Evolutionary conservation across 148 eudicot genomes (phyloP), one percentile per base, ranked within the genome.

Genomic region (Chenopodium formosanum): DNA sequence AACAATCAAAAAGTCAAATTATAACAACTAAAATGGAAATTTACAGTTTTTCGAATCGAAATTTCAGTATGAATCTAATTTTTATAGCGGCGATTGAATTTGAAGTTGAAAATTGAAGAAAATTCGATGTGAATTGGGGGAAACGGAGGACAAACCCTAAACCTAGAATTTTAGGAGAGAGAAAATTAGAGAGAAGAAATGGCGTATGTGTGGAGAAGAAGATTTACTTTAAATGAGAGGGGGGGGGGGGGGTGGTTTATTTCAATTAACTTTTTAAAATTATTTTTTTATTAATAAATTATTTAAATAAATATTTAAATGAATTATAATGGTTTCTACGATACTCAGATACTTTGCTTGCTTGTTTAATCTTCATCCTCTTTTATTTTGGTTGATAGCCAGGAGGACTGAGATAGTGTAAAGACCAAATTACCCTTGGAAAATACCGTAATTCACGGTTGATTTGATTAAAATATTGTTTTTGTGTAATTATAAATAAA

Each of bases 361-460:
- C 82, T 70, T 10, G 56, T 10, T 69, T 63, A 56, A 68, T 65
- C 73, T 50, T 62, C 81, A 70, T 60, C 76, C 71, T 64, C 75
- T 67, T 70, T 7, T 60, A 76, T 22, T 64, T 83, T 62, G 66
- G 74, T 32, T 56, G 64, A 72, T 77, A 83, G 77, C 85, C 81
- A 84, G 60, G 78, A 13, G 73, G 78, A 69, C 22, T 31, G 20
- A 29, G 73, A 19, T 17, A 1, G 20, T 80, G 69, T 9, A 84
- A 80, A 8, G 82, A 87, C 91, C 19, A 20, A 1, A 76, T 10
- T 82, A 72, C 84, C 91, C 91, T 79, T 53, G 37, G 13, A 9
- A 23, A 47, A 22, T 78, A 65, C 25, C 19, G 48, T 9, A 37
- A 19, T 40, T 40, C 10, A 40, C 25, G 60, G 52, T 19, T 19